These are phyloP conservation scores for Fusarium floridanum DNA, from an alignment of 2,329 filamentous ascomycete genomes.

Conservation along the genomic window DNA sequence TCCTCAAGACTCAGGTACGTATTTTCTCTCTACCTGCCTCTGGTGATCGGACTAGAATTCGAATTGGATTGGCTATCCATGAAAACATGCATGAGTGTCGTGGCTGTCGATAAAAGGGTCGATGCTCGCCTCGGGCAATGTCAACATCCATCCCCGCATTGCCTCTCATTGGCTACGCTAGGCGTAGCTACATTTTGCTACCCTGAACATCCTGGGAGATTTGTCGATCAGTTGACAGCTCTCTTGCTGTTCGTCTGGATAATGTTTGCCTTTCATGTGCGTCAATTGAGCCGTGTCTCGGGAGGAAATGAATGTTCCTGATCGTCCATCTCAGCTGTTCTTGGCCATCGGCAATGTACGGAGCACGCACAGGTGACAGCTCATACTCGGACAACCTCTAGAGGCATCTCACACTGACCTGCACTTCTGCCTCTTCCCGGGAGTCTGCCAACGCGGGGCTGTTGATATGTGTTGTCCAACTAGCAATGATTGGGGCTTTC, in stretches of 20 bases:
- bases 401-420: neutral
- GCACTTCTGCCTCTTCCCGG: constrained; percentile 11
- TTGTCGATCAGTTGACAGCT: constrained; percentile 14
- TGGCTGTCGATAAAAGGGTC: constrained; percentile 62
- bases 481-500: constrained; percentile 18
- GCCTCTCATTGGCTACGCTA: constrained; percentile 30
- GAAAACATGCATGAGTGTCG: constrained; percentile 59
- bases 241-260: neutral
- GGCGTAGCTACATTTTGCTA: constrained; percentile 16
- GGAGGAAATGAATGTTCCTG: neutral
- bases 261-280: neutral
- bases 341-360: neutral
- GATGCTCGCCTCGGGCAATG: constrained; percentile 27
- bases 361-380: constrained; percentile 23
- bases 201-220: constrained; percentile 22
- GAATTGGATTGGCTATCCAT: constrained; percentile 18
- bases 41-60: neutral
- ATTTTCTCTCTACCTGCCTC: neutral
- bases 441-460: constrained; percentile 12
- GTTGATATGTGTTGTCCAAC: constrained; percentile 17
- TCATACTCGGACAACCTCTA: constrained; percentile 11
- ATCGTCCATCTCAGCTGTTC: neutral
- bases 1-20: neutral
- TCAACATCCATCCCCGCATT: constrained; percentile 35
- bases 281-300: neutral